A percentile compares a stretch with the other conserved stretches of the same genome.
These are phyloP conservation scores for Borealophlyctis nickersoniae DNA, from an alignment of 192 early-diverging fungal genomes.

Conservation along the genomic window DNA sequence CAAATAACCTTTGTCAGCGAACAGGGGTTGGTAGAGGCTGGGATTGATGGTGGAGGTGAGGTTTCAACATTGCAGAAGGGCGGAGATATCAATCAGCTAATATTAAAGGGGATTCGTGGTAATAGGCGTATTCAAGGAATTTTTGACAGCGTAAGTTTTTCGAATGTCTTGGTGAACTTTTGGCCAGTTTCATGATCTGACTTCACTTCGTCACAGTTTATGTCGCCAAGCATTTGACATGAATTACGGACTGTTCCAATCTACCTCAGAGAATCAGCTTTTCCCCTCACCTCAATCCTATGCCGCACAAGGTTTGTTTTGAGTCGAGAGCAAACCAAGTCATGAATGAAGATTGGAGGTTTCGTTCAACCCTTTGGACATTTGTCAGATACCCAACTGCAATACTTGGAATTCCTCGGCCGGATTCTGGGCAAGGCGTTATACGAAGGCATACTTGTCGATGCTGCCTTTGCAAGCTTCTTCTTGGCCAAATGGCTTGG, in stretches of 20 bases:
- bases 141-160: conserved; percentile 67
- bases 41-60: conserved; percentile 85
- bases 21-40: conserved; percentile 81
- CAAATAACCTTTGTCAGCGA: conserved; percentile 83
- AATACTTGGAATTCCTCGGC: conserved; percentile 51
- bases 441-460: conserved; percentile 54
- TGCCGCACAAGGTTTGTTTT: conserved; percentile 29
- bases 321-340: not conserved
- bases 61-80: not conserved
- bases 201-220: conserved; percentile 3
- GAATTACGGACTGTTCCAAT: conserved; percentile 42
- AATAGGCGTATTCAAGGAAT: conserved; percentile 94
- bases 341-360: not conserved
- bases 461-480: conserved; percentile 49
- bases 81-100: too few species aligned
- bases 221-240: conserved; percentile 53
- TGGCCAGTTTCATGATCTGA: conserved; percentile 23
- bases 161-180: conserved; percentile 33
- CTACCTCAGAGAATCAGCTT: conserved; percentile 35
- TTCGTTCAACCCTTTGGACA: conserved; percentile 2
- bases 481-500: conserved; percentile 53
- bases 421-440: conserved; percentile 55
- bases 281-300: conserved; percentile 41
- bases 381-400: conserved; percentile 32
- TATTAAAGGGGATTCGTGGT: too few species aligned